These are phyloP conservation scores for Aspergillus leporis DNA, from an alignment of 495 filamentous ascomycete genomes.

Conservation along the genomic window DNA sequence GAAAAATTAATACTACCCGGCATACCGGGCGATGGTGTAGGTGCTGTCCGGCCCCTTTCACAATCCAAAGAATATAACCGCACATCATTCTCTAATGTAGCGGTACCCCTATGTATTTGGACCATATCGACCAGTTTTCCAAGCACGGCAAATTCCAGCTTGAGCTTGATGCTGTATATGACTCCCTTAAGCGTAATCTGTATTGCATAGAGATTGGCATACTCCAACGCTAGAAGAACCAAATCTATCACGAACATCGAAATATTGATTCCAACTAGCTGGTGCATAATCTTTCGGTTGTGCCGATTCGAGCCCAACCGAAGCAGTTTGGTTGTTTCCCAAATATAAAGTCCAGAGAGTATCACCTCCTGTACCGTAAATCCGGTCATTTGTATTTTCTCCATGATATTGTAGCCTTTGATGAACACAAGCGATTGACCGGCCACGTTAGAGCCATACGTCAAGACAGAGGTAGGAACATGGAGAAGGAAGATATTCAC, in stretches of 20 bases:
- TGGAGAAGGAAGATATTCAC: constrained; percentile 47
- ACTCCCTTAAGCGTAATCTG: constrained; percentile 58
- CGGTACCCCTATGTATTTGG: constrained; percentile 32
- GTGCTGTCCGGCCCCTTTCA: not conserved
- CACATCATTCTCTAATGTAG: constrained; percentile 29
- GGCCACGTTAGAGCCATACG: constrained; percentile 47
- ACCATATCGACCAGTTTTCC: constrained; percentile 50
- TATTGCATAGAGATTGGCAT: constrained; percentile 51
- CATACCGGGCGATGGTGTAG: constrained; percentile 4
- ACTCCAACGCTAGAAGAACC: constrained; percentile 49
- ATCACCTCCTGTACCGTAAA: constrained; percentile 59
- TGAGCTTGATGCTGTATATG: constrained; percentile 65
- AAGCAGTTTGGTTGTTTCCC: constrained; percentile 52
- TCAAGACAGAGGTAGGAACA: constrained; percentile 51
- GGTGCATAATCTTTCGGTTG: constrained; percentile 50
- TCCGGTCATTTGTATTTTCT: constrained; percentile 56
- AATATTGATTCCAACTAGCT: constrained; percentile 57
- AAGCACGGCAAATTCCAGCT: constrained; percentile 62
- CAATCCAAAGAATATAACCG: constrained; percentile 25
- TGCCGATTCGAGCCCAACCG: constrained; percentile 44
- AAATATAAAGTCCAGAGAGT: constrained; percentile 59
- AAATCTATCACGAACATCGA: constrained; percentile 54
- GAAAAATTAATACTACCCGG: constrained; percentile 10
- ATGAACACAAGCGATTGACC: constrained; percentile 33
- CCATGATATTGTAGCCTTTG: constrained; percentile 52